A percentile compares a stretch with the other conserved stretches of the same genome.
Evolutionary conservation across 2,329 filamentous ascomycete genomes (phyloP).

Genomic region (Chaetomiaceae sp.): DNA sequence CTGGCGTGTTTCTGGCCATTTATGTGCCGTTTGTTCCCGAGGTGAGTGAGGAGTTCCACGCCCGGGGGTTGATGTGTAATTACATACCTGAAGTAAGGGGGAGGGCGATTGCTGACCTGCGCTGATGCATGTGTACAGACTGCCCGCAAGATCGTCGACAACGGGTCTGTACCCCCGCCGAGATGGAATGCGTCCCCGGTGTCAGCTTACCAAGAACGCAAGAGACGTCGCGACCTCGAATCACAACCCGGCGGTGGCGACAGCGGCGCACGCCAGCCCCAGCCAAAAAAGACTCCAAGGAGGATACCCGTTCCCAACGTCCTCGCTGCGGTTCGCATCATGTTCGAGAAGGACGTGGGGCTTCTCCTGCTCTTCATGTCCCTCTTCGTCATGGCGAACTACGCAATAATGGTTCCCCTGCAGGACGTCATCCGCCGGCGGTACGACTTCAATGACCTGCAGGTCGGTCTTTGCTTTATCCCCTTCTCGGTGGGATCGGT

Average conservation of each 20-base stretch:
- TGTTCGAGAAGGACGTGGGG: neutral
- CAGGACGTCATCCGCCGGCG: constrained; percentile 31
- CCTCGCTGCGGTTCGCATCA: neutral
- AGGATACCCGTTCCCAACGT: no score
- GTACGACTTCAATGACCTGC: constrained; percentile 33
- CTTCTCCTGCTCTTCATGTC: constrained; percentile 34
- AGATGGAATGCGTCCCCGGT: no score
- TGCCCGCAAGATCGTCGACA: neutral
- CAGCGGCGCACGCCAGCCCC: neutral
- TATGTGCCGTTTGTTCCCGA: no score
- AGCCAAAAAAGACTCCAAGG: no score
- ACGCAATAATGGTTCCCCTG: constrained; percentile 31
- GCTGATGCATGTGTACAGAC: neutral
- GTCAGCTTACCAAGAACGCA: no score
- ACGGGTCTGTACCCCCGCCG: neutral
- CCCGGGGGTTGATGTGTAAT: no score
- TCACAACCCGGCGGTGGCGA: neutral
- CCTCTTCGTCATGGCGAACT: constrained; percentile 34
- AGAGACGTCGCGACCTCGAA: neutral
- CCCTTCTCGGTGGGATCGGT: constrained; percentile 36
- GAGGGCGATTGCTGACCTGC: neutral
- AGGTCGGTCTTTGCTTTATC: constrained; percentile 41
- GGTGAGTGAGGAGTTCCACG: no score
- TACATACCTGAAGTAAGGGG: no score
- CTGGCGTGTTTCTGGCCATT: no score